Evolutionary conservation across 2,329 filamentous ascomycete genomes (phyloP).

Genomic region (Stachybotrys echinatus): DNA sequence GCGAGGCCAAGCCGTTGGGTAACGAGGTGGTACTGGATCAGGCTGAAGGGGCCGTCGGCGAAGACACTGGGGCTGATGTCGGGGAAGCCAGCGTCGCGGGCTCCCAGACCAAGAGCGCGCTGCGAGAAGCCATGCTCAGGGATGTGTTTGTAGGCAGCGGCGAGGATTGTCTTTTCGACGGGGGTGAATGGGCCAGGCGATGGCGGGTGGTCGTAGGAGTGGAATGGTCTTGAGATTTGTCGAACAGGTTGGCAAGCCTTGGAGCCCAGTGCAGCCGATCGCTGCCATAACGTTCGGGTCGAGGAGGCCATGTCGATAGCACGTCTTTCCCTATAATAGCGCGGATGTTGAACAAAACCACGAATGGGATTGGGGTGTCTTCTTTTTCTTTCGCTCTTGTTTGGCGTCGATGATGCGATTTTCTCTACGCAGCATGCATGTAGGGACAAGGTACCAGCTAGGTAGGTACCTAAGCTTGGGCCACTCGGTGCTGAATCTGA

Average conservation of each 20-base stretch:
- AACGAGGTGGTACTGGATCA: conserved; percentile 74
- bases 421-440: too few species aligned
- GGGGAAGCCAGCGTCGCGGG: conserved; percentile 77
- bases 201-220: conserved; percentile 65
- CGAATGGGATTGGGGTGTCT: too few species aligned
- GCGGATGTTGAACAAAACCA: too few species aligned
- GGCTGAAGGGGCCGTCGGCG: conserved; percentile 71
- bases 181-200: conserved; percentile 56
- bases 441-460: too few species aligned
- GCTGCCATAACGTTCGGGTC: not conserved
- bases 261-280: not conserved
- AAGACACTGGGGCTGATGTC: conserved; percentile 83
- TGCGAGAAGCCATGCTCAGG: conserved; percentile 78
- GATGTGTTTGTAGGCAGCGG: conserved; percentile 73
- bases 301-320: not conserved
- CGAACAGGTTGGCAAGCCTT: not conserved
- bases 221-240: conserved; percentile 43
- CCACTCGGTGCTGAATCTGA: too few species aligned
- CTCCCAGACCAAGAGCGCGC: conserved; percentile 68
- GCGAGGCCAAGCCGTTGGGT: conserved; percentile 59
- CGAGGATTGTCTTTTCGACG: conserved; percentile 71
- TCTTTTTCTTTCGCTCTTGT: too few species aligned
- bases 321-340: too few species aligned
- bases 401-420: too few species aligned
- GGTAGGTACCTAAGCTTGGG: too few species aligned